Base-by-base conservation (phyloP, 768 basidiomycete species). In the Russula sp. region DNA sequence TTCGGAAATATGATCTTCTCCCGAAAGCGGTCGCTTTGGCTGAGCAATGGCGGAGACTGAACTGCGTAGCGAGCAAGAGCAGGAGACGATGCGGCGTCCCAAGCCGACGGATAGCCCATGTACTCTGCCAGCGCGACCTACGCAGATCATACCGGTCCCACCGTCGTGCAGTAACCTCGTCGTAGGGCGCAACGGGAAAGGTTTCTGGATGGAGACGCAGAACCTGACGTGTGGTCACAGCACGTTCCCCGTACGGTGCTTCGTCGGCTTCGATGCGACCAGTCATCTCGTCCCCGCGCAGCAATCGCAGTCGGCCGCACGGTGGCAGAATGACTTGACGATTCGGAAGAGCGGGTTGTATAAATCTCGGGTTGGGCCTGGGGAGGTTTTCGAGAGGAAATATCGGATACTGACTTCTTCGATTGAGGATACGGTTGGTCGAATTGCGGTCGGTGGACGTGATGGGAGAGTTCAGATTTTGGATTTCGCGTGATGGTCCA, bases 121-220 rank as follows among this genome's bases (percentile, higher is more conserved):
- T 69, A 59, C 68, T 38, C 71, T 74, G 59, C 71, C 75, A 0
- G 62, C 70, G 34, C 61, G 55, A 11, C 69, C 66, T 30, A 66
- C 75, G 9, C 67, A 66, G n/a, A 62, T 65, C 16, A 57, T 72
- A 38, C 51, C 51, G 11, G 72, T 75, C 18, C 62, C 73, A 10
- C 75, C 76, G 0, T 76, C 75, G 4, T 71, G 67, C 65, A 62
- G 69, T 52, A 64, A 69, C 46, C 64, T 76, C 36, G 64, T 63
- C 13, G 67, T 72, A 6, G 70, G 74, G 18, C 66, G 67, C 28
- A 74, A 71, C 60, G 76, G 76, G 38, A 74, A 73, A 64, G 76
- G 76, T n/a, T 69, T 73, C 63, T 77, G 75, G 74, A 69, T 74
- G 30, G 72, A 75, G 69, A 77, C 76, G 38, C 71, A 72, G 57